Evolutionary conservation across 768 basidiomycete genomes (phyloP).

Genomic region (Suillus decipiens): DNA sequence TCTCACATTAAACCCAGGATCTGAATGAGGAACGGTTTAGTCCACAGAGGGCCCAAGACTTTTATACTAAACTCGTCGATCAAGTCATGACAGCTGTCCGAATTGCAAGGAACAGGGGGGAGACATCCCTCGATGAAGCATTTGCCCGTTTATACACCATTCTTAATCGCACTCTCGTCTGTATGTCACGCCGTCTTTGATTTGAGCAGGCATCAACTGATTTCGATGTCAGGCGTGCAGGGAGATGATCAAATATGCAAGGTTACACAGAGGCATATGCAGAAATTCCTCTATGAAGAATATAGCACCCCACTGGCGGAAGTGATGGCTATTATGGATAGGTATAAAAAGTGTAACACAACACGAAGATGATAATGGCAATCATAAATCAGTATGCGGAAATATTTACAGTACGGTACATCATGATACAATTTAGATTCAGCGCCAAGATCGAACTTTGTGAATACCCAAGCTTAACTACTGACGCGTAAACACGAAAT

Average conservation of each 20-base stretch:
- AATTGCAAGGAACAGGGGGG: slow-evolving; percentile 3
- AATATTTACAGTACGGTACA: neutral
- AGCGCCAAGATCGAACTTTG: neutral
- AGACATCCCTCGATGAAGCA: neutral
- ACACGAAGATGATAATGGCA: no score
- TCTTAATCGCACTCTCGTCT: slow-evolving; percentile 3
- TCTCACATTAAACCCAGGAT: neutral
- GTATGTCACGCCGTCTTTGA: neutral
- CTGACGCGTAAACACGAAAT: no score
- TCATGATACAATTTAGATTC: neutral
- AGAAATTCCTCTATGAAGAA: neutral
- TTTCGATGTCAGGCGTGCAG: neutral
- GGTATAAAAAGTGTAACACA: neutral
- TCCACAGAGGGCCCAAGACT: neutral
- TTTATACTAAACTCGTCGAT: neutral
- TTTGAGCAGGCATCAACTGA: neutral
- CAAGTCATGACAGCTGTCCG: neutral
- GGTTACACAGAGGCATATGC: neutral
- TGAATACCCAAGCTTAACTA: neutral
- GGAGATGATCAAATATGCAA: slow-evolving; percentile 1
- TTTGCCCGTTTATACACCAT: neutral
- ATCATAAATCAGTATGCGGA: neutral
- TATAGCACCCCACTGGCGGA: neutral
- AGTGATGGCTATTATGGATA: neutral
- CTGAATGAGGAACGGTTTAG: slow-evolving; percentile 1